Base-by-base conservation (phyloP, 176 grass and related monocot genomes). In the Raddia guianensis region DNA sequence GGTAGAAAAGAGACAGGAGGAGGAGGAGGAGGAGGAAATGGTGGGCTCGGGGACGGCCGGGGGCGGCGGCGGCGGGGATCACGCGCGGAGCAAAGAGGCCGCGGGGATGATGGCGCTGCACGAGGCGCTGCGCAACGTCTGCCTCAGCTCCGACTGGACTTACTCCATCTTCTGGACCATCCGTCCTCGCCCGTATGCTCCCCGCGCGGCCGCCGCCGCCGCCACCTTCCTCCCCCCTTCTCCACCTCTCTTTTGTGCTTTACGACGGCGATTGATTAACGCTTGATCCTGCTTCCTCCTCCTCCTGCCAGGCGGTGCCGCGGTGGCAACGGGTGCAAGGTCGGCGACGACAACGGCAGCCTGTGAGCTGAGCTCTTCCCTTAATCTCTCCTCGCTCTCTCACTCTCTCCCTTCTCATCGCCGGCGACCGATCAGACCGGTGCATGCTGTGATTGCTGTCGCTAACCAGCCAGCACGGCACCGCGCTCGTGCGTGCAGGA, bases 91-190 rank as follows among this genome's bases (percentile, higher is more conserved):
- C 97, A 99, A 99, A 79, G 97, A 99, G 72, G 93, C 93, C 10
- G 93, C 90, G 53, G 91, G 97, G 82, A 99, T 99, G 93, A 88
- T 99, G 89, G 97, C 97, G 59, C 97, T 99, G 33, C 97, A 99
- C 76, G 97, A 99, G 50, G 89, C 97, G 27, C 89, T 99, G 67
- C 75, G 91, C 56, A 93, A 96, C 87, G 91, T 99, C 86, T 96
- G 97, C 93, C 91, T 99, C 86, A 88, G 21, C 97, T 83, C 93
- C 14, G 97, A 99, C 82, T 99, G 97, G 97, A 96, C 97, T 7
- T 99, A 99, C 89, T 99, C 97, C 87, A 93, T 99, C 81, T 99
- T 99, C 93, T 99, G 97, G 97, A 99, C 97, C 80, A 99, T 99
- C 80, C 93, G 97, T 55, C 97, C 97, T 79, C 92, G 97, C 84